Evolutionary conservation across 257 asterid genomes (phyloP).

Genomic region (Craterostigma plantagineum): DNA sequence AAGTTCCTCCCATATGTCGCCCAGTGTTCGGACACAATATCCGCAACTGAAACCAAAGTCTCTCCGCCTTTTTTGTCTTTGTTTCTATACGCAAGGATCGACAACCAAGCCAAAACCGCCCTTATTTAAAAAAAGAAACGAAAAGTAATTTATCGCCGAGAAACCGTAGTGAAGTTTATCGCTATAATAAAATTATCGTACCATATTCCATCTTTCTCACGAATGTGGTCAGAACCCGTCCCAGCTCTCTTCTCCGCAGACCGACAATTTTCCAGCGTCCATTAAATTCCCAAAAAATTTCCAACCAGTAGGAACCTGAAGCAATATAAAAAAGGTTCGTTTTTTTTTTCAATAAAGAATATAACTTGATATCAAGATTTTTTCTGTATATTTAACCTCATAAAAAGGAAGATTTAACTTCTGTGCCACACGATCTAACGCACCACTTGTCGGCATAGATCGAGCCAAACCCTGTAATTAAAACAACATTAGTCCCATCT

Average conservation of each 20-base stretch:
- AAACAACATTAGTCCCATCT: too few species aligned
- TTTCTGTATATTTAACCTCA: too few species aligned
- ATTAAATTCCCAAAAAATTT: conserved; percentile 91
- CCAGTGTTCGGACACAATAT: conserved; percentile 79
- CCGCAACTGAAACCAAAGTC: conserved; percentile 65
- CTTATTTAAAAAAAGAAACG: conserved; percentile 11
- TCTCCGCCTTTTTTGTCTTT: conserved; percentile 77
- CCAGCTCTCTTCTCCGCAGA: conserved; percentile 99
- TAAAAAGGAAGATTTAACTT: conserved; percentile 65
- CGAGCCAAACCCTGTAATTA: conserved; percentile 78
- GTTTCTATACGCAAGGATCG: conserved; percentile 71
- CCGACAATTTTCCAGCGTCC: conserved; percentile 88
- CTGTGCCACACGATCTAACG: conserved; percentile 86
- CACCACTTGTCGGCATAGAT: conserved; percentile 99
- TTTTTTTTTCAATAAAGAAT: too few species aligned
- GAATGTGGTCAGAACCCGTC: conserved; percentile 94
- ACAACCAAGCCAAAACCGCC: conserved; percentile 98
- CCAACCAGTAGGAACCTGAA: conserved; percentile 99
- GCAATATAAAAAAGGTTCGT: neutral
- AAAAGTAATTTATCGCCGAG: too few species aligned
- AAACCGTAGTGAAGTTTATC: too few species aligned
- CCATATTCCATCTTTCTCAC: conserved; percentile 99
- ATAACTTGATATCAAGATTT: too few species aligned
- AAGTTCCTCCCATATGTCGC: conserved; percentile 89
- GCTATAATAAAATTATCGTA: conserved; percentile 16